Percentiles rank a stretch among this genome's conserved stretches.
phyloP scores from a whole-genome alignment of 1,284 basidiomycete species.

The Ceratobasidium sp. region DNA sequence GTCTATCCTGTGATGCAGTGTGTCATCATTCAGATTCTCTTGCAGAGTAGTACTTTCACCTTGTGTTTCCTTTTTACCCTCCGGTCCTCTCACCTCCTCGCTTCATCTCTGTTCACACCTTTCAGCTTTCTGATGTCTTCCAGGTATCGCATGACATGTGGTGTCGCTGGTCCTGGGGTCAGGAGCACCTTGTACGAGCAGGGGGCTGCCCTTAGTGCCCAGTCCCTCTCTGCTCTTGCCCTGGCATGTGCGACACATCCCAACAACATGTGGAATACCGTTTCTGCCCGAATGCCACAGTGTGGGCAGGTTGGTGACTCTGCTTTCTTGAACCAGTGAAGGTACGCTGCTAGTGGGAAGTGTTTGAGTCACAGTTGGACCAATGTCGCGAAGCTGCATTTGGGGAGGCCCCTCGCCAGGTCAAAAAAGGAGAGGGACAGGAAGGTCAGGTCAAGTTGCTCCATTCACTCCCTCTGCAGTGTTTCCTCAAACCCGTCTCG shows the following conservation, averaged over 20 bases:
- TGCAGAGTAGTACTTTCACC: no score
- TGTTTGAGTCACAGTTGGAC: slow-evolving; percentile 12
- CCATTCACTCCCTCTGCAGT: no score
- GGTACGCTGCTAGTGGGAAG: slow-evolving; percentile 15
- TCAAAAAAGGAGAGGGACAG: slow-evolving; percentile 2
- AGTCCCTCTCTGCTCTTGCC: background rate
- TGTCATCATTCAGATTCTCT: no score
- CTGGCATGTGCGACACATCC: background rate
- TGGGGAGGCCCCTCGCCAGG: background rate
- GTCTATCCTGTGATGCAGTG: no score
- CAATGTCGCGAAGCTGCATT: background rate
- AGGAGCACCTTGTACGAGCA: background rate
- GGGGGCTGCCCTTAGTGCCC: background rate
- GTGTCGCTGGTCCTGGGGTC: background rate
- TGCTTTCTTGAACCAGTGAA: background rate
- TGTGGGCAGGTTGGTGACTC: slow-evolving; percentile 18
- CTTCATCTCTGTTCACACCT: background rate
- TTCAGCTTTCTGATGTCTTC: background rate
- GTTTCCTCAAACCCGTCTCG: background rate
- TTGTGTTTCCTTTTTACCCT: no score
- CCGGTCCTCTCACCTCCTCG: no score
- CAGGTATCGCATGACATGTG: background rate
- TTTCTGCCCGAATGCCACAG: background rate
- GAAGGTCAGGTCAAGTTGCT: slow-evolving; percentile 5
- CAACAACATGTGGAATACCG: background rate